Evolutionary conservation across 2,329 filamentous ascomycete species (phyloP).

Genomic region (Colletotrichum tropicale): DNA sequence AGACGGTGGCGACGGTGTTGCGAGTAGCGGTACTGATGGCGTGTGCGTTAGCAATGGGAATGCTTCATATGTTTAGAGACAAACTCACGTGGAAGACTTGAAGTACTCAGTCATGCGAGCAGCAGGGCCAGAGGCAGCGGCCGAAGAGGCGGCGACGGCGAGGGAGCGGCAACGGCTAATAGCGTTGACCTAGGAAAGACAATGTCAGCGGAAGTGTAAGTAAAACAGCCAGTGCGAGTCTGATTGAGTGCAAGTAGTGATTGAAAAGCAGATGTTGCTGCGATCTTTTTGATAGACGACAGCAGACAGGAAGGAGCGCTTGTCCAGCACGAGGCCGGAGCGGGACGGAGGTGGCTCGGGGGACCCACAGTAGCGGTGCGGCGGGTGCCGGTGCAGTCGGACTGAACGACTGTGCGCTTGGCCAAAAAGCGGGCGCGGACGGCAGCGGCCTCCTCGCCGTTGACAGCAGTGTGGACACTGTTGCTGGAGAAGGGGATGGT

Average conservation of each 20-base stretch:
- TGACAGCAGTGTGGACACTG: constrained; percentile 58
- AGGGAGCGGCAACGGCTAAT: constrained; percentile 58
- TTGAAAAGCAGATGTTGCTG: not conserved
- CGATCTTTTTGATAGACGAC: not conserved
- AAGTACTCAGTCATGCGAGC: constrained; percentile 66
- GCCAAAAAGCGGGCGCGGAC: constrained; percentile 47
- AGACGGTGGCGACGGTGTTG: constrained; percentile 55
- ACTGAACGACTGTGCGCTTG: constrained; percentile 57
- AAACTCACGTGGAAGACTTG: constrained; percentile 51
- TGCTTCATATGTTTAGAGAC: not conserved
- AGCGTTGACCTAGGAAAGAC: constrained; percentile 39
- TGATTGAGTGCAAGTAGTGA: no score
- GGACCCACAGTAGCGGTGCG: constrained; percentile 39
- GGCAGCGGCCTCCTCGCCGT: constrained; percentile 58
- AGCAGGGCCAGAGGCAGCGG: constrained; percentile 52
- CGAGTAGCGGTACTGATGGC: constrained; percentile 36
- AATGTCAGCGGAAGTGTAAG: not conserved
- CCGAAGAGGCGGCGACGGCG: constrained; percentile 55
- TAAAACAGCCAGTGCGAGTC: not conserved
- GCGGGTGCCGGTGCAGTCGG: constrained; percentile 57
- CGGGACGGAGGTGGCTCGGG: not conserved
- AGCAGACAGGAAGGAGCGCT: not conserved
- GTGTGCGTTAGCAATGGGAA: not conserved
- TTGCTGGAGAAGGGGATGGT: constrained; percentile 64
- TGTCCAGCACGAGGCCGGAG: not conserved